Conservation (phyloP, 441 rosid species). For the Biscutella auriculata region DNA sequence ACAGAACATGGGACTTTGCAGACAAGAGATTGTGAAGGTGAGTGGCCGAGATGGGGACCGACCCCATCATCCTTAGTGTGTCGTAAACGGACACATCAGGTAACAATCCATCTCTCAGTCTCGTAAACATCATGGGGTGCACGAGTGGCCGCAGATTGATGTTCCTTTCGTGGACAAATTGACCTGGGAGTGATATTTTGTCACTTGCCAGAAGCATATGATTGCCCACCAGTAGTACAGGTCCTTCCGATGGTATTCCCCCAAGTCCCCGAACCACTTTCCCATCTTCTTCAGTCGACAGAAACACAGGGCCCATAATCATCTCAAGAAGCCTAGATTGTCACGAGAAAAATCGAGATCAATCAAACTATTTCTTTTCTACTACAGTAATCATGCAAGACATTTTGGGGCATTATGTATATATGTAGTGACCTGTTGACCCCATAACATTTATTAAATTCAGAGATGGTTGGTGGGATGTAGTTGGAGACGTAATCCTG, state of each 20-base stretch:
- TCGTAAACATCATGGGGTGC: constrained; percentile 54
- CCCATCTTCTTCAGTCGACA: constrained; percentile 71
- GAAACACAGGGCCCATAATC: constrained; percentile 54
- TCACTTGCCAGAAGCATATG: constrained; percentile 78
- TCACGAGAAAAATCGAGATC: constrained; percentile 5
- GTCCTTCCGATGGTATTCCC: constrained; percentile 76
- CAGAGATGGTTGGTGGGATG: constrained; percentile 52
- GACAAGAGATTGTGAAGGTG: constrained; percentile 60
- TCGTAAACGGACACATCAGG: constrained; percentile 40
- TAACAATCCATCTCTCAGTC: constrained; percentile 30
- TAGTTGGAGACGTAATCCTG: constrained; percentile 50
- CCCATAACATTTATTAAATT: constrained; percentile 37
- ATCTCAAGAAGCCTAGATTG: constrained; percentile 32
- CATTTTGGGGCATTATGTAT: background rate
- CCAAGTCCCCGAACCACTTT: constrained; percentile 60
- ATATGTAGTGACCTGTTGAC: constrained; percentile 32
- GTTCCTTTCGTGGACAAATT: constrained; percentile 45
- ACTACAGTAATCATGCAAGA: constrained; percentile 1
- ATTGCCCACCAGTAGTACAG: constrained; percentile 70
- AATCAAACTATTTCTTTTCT: background rate
- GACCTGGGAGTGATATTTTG: constrained; percentile 33
- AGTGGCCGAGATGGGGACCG: constrained; percentile 65
- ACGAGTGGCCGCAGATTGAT: constrained; percentile 66
- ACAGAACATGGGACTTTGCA: constrained; percentile 56
- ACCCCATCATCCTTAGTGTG: constrained; percentile 52